Percentiles rank a stretch among this genome's conserved stretches.
phyloP scores from a whole-genome alignment of 2,329 filamentous ascomycete genomes.

The Bipolaris victoriae region DNA sequence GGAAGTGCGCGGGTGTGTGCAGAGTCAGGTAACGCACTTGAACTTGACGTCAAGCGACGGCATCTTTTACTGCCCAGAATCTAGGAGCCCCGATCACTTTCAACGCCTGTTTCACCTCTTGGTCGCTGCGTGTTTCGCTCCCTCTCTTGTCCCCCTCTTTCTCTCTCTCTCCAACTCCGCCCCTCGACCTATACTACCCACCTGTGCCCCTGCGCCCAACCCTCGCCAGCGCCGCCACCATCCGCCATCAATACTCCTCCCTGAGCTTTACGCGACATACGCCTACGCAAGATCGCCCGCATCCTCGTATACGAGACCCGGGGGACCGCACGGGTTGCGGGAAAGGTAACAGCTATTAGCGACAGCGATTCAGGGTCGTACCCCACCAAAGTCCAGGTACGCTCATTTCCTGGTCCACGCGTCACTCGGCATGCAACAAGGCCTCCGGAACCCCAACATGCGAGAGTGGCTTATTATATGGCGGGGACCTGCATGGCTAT shows the following conservation, averaged over 20 bases:
- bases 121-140: slow-evolving; percentile 23
- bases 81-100: slow-evolving; percentile 20
- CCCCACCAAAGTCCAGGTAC: slow-evolving; percentile 36
- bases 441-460: slow-evolving; percentile 26
- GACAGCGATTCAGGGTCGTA: slow-evolving; percentile 27
- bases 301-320: slow-evolving; percentile 20
- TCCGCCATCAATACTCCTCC: not conserved
- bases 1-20: slow-evolving; percentile 18
- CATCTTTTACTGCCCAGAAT: slow-evolving; percentile 20
- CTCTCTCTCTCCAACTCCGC: not conserved
- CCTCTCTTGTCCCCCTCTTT: slow-evolving; percentile 15
- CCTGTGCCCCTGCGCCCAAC: slow-evolving; percentile 21
- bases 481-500: slow-evolving; percentile 21
- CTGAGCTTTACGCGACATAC: slow-evolving; percentile 9
- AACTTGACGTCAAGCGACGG: slow-evolving; percentile 22
- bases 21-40: slow-evolving; percentile 18
- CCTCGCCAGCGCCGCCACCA: slow-evolving; percentile 11
- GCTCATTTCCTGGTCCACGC: slow-evolving; percentile 31
- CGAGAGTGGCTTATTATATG: slow-evolving; percentile 23
- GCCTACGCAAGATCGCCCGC: slow-evolving; percentile 8
- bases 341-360: slow-evolving; percentile 21
- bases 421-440: slow-evolving; percentile 30
- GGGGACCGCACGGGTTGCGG: slow-evolving; percentile 19
- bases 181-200: slow-evolving; percentile 1
- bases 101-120: slow-evolving; percentile 30